A percentile compares a stretch with the other conserved stretches of the same genome.
Evolutionary conservation across 768 basidiomycete genomes (phyloP).

Genomic region (Lactifluus rugatus): DNA sequence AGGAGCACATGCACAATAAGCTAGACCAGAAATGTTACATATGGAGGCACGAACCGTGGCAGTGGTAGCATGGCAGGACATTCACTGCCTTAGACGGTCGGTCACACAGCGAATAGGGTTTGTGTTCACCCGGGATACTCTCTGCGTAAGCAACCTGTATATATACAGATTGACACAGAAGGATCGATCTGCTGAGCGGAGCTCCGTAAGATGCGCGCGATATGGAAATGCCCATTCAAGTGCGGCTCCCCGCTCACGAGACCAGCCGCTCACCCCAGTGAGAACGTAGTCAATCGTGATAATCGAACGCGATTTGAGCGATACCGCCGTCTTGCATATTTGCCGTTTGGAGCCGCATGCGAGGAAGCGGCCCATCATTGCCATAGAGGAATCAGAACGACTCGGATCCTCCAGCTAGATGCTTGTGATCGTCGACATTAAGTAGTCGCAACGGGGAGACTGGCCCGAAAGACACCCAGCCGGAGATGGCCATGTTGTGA

Average conservation of each 20-base stretch:
- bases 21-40: background rate
- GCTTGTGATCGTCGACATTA: too few relatives aligned
- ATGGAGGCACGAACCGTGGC: background rate
- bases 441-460: too few relatives aligned
- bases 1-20: background rate
- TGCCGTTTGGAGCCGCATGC: too few relatives aligned
- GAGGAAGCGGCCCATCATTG: too few relatives aligned
- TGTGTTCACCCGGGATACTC: background rate
- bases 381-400: too few relatives aligned
- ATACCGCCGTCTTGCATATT: background rate
- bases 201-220: background rate
- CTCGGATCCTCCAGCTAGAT: too few relatives aligned
- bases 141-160: background rate
- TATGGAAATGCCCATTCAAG: background rate
- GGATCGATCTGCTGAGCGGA: background rate
- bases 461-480: too few relatives aligned
- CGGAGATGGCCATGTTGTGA: too few relatives aligned
- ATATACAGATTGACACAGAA: background rate
- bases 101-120: background rate
- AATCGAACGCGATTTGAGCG: background rate
- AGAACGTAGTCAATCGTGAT: background rate
- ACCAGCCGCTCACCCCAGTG: background rate
- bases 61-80: background rate
- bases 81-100: background rate
- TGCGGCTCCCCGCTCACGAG: background rate